phyloP scores from a whole-genome alignment of 345 rosid genomes.

The Eucalyptus coolabah region DNA sequence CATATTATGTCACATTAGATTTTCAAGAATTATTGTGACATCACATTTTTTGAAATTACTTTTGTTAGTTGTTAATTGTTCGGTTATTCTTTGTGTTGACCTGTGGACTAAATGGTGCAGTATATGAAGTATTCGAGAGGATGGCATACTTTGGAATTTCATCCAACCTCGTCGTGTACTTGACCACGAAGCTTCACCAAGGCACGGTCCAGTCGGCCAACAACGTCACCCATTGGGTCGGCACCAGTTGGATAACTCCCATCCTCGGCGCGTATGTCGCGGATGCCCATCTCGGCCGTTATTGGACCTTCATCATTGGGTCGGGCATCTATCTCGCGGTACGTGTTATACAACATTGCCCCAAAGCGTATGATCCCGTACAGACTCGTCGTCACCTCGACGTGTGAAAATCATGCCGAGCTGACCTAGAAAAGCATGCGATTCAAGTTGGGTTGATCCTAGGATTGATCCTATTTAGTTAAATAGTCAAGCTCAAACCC shows the following conservation, averaged over 20 bases:
- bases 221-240: slow-evolving; percentile 92
- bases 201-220: slow-evolving; percentile 78
- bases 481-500: not conserved
- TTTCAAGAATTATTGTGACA: slow-evolving; percentile 1
- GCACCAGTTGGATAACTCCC: slow-evolving; percentile 79
- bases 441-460: not conserved
- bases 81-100: not conserved
- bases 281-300: slow-evolving; percentile 86
- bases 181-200: slow-evolving; percentile 68
- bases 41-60: slow-evolving; percentile 4
- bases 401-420: not conserved
- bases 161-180: slow-evolving; percentile 53
- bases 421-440: not conserved
- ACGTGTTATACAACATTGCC: not conserved
- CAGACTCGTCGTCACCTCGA: not conserved
- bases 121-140: slow-evolving; percentile 71
- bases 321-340: slow-evolving; percentile 46
- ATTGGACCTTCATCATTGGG: slow-evolving; percentile 56
- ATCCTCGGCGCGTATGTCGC: slow-evolving; percentile 83
- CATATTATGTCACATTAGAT: not conserved
- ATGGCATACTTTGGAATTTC: slow-evolving; percentile 93
- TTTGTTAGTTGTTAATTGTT: not conserved
- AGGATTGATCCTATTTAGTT: not conserved
- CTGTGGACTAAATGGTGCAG: slow-evolving; percentile 9
- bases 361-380: not conserved